These are phyloP conservation scores for Colletotrichum gloeosporioides DNA, from an alignment of 2,329 filamentous ascomycete genomes.

Conservation along the genomic window DNA sequence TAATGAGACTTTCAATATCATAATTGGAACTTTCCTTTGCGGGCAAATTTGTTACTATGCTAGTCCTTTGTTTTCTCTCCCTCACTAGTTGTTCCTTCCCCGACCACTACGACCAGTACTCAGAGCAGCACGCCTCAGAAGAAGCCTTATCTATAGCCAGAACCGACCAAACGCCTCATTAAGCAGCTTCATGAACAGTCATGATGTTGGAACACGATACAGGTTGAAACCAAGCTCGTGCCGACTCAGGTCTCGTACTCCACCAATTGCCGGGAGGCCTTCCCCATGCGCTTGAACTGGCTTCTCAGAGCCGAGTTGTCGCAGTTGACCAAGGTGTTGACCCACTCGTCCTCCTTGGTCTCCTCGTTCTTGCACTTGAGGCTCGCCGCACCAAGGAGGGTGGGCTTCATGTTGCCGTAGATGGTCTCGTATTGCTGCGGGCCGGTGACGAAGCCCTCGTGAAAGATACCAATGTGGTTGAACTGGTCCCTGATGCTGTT, in stretches of 20 bases:
- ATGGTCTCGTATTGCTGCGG: conserved; percentile 55
- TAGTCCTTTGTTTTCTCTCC: neutral
- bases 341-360: conserved; percentile 32
- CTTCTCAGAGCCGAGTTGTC: conserved; percentile 36
- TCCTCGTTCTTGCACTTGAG: conserved; percentile 26
- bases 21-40: neutral
- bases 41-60: neutral
- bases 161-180: neutral
- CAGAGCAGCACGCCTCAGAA: neutral
- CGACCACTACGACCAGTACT: neutral
- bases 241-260: neutral
- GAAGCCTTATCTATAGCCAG: neutral
- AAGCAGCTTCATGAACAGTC: neutral
- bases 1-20: neutral
- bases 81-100: neutral
- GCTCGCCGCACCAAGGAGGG: conserved; percentile 36
- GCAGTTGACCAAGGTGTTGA: conserved; percentile 37
- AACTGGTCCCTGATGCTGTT: conserved; percentile 34
- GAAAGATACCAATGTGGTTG: conserved; percentile 54
- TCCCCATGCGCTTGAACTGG: conserved; percentile 36
- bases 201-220: neutral
- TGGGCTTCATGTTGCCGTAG: conserved; percentile 49
- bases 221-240: neutral
- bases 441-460: conserved; percentile 57
- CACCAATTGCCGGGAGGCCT: neutral